These are phyloP conservation scores for Cordyceps cicadae DNA, from an alignment of 2,329 filamentous ascomycete species.

Conservation along the genomic window DNA sequence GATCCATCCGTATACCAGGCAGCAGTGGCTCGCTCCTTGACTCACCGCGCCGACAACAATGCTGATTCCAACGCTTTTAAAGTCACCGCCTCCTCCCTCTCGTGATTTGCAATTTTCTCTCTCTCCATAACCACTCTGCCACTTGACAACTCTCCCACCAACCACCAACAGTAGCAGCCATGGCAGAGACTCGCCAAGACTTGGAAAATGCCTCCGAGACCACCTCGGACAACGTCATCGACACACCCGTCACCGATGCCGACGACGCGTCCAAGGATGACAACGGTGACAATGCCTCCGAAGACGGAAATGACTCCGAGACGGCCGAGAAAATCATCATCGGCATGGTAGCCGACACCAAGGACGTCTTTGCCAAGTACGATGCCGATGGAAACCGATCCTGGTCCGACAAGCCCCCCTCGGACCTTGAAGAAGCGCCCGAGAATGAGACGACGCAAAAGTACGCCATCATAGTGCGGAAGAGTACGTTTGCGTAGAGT, in stretches of 20 bases:
- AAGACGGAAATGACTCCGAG: too few relatives aligned
- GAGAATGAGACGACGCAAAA: constrained; percentile 55
- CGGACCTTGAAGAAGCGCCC: constrained; percentile 45
- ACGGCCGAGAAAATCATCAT: constrained; percentile 18
- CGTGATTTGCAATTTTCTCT: too few relatives aligned
- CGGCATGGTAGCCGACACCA: constrained; percentile 31
- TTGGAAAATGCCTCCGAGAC: neutral
- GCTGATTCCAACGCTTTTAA: too few relatives aligned
- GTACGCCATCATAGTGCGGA: constrained; percentile 52
- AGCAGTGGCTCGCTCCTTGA: too few relatives aligned
- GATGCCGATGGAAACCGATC: constrained; percentile 42
- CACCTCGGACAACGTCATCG: neutral
- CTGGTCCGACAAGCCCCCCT: constrained; percentile 48
- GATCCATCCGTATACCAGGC: too few relatives aligned
- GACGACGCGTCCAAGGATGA: neutral
- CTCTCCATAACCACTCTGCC: neutral
- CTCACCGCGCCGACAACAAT: too few relatives aligned
- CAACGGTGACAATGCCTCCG: too few relatives aligned
- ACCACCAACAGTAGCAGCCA: neutral
- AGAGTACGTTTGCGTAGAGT: too few relatives aligned
- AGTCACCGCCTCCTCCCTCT: neutral
- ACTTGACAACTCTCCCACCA: neutral
- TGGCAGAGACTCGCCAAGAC: neutral
- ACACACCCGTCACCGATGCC: neutral
- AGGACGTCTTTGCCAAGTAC: constrained; percentile 35